These are phyloP conservation scores for Penicillium sclerotigenum DNA, from an alignment of 2,329 filamentous ascomycete genomes.

Conservation along the genomic window DNA sequence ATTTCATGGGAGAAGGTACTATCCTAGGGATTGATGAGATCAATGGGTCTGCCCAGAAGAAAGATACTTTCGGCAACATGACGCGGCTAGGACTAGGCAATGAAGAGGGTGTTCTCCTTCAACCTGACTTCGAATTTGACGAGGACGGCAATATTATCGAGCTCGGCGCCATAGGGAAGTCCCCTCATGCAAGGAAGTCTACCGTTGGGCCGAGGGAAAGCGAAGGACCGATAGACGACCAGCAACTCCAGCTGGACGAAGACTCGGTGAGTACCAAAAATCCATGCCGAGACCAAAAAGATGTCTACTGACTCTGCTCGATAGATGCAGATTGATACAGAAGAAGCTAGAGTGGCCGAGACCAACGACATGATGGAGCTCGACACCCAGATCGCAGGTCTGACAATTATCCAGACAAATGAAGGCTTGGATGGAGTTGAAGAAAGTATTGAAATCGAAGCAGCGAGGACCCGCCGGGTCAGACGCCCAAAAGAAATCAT, in stretches of 20 bases:
- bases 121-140: constrained; percentile 61
- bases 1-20: constrained; percentile 38
- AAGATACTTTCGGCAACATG: constrained; percentile 24
- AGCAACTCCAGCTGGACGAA: not conserved
- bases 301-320: not conserved
- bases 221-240: not conserved
- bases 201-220: not conserved
- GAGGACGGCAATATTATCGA: constrained; percentile 59
- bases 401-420: not conserved
- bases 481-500: constrained; percentile 39
- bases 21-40: constrained; percentile 44
- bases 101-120: constrained; percentile 47
- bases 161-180: constrained; percentile 25
- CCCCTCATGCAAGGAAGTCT: constrained; percentile 8
- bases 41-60: constrained; percentile 35
- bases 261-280: constrained; percentile 5
- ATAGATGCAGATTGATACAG: constrained; percentile 3
- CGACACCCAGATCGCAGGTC: not conserved
- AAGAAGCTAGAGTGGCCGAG: not conserved
- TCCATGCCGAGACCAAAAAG: not conserved
- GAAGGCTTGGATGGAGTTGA: not conserved
- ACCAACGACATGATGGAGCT: not conserved
- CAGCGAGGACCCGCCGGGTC: not conserved
- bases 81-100: constrained; percentile 26
- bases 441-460: not conserved